Percentiles rank a stretch among this genome's conserved stretches.
These are phyloP conservation scores for Fomitopsis betulina DNA, from an alignment of 1,284 basidiomycete genomes.

Conservation along the genomic window DNA sequence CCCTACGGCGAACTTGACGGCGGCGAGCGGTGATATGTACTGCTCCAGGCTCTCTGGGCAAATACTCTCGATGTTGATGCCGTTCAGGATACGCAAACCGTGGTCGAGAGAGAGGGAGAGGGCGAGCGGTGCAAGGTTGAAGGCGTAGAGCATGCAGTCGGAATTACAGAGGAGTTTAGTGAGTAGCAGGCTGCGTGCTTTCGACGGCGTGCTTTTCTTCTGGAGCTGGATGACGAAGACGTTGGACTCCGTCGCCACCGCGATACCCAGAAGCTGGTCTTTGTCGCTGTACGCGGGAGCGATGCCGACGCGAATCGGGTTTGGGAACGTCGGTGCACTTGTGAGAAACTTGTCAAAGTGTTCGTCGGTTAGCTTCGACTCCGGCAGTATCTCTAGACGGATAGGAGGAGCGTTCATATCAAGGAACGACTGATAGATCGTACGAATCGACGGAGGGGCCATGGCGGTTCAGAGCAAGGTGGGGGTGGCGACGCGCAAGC, in stretches of 20 bases:
- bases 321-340: constrained; percentile 4
- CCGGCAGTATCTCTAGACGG: constrained; percentile 14
- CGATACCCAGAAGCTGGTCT: constrained; percentile 23
- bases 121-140: constrained; percentile 41
- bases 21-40: constrained; percentile 31
- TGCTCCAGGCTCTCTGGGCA: constrained; percentile 21
- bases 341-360: constrained; percentile 14
- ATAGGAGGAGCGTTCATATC: constrained; percentile 19
- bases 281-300: constrained; percentile 23
- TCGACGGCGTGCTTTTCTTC: constrained; percentile 14
- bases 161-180: constrained; percentile 23
- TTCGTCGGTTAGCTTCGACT: constrained; percentile 14
- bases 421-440: constrained; percentile 22
- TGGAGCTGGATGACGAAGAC: constrained; percentile 26
- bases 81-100: constrained; percentile 34
- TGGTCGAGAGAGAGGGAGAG: constrained; percentile 38
- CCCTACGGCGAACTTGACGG: constrained; percentile 41
- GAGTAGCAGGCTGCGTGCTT: constrained; percentile 20
- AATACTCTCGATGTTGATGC: constrained; percentile 49
- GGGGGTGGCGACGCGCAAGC: background rate
- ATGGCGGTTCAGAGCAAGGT: background rate
- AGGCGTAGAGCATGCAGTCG: constrained; percentile 29
- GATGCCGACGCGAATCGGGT: constrained; percentile 21
- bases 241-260: constrained; percentile 16
- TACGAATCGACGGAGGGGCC: constrained; percentile 6